Percentiles rank a stretch among this genome's conserved stretches.
Evolutionary conservation across 2,329 filamentous ascomycete species (phyloP).

Genomic region (Botryotinia calthae): DNA sequence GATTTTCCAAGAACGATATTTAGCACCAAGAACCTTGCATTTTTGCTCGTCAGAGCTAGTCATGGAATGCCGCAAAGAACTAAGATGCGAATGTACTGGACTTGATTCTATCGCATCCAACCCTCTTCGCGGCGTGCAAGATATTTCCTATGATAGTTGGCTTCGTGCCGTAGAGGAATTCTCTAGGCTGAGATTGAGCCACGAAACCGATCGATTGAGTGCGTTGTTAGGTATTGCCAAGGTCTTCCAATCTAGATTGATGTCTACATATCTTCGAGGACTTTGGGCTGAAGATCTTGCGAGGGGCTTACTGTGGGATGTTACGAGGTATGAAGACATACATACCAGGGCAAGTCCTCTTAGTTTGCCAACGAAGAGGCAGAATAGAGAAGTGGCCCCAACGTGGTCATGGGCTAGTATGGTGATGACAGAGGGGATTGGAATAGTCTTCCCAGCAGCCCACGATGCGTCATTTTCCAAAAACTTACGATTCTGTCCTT

Average conservation of each 20-base stretch:
- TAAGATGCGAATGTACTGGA: slow-evolving; percentile 6
- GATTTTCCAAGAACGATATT: slow-evolving; percentile 5
- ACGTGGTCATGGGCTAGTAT: slow-evolving; percentile 11
- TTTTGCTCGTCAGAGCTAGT: neutral
- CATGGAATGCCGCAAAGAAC: neutral
- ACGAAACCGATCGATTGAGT: neutral
- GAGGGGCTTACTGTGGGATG: neutral
- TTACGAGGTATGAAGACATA: neutral
- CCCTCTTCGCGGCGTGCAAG: neutral
- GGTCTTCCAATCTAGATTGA: neutral
- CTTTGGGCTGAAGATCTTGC: neutral
- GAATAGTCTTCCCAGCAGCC: neutral
- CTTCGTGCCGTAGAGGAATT: neutral
- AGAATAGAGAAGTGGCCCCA: neutral
- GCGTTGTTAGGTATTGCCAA: neutral
- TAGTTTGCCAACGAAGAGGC: neutral
- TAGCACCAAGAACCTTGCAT: slow-evolving; percentile 7
- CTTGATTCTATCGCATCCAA: neutral
- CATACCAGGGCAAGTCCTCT: neutral
- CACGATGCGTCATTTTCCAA: neutral
- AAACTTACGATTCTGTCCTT: neutral
- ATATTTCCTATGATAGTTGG: neutral
- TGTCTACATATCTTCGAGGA: neutral
- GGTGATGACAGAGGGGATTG: neutral
- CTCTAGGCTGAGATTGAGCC: neutral